A percentile compares a stretch with the other conserved stretches of the same genome.
phyloP scores from a whole-genome alignment of 176 grass and related monocot genomes.

The Carex scoparia region DNA sequence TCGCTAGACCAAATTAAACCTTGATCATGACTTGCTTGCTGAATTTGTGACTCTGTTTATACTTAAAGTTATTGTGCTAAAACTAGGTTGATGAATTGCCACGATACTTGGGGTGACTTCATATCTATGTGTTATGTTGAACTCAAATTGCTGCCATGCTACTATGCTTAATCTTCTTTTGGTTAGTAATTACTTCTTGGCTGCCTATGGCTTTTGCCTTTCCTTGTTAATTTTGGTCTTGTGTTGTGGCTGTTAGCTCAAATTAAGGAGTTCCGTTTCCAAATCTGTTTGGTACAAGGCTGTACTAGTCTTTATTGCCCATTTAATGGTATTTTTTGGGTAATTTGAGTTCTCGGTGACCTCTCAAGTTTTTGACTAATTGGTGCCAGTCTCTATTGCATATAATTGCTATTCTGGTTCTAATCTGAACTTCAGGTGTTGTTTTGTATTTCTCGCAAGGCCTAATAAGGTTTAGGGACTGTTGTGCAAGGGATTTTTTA shows the following conservation, averaged over 20 bases:
- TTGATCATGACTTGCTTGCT: background rate
- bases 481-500: background rate
- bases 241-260: background rate
- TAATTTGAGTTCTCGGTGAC: background rate
- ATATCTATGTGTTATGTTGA: background rate
- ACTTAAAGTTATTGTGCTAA: background rate
- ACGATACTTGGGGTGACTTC: background rate
- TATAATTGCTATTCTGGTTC: background rate
- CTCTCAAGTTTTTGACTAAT: background rate
- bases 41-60: background rate
- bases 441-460: background rate
- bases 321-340: background rate
- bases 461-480: background rate
- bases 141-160: background rate
- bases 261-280: conserved; percentile 6
- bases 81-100: background rate
- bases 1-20: background rate
- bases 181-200: background rate
- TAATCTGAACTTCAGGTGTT: background rate
- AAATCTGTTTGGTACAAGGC: background rate
- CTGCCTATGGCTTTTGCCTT: background rate
- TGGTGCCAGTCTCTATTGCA: background rate
- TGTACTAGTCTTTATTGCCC: background rate
- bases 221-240: background rate
- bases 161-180: background rate